These are phyloP conservation scores for Ampelocalamus luodianensis DNA, from an alignment of 176 grass and related monocot genomes.

Conservation along the genomic window DNA sequence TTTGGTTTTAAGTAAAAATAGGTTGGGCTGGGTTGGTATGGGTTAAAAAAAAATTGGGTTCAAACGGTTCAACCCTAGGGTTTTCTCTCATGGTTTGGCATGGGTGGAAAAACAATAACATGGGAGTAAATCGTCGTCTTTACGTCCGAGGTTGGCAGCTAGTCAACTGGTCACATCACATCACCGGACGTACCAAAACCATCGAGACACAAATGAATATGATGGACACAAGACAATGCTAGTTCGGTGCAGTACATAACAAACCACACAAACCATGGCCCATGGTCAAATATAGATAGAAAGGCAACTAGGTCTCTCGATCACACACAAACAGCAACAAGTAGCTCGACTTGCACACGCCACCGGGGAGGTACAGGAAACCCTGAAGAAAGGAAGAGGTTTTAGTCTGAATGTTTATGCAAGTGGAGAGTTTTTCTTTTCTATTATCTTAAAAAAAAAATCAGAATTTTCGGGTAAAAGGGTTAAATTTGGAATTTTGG, in stretches of 20 bases:
- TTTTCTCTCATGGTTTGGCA: too few species aligned
- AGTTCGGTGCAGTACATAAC: neutral
- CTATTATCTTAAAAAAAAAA: too few species aligned
- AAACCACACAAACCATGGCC: neutral
- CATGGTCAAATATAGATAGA: neutral
- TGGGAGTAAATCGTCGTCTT: too few species aligned
- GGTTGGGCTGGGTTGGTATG: too few species aligned
- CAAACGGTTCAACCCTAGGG: too few species aligned
- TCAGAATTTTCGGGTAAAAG: too few species aligned
- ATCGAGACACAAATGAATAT: neutral
- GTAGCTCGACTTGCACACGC: constrained; percentile 70
- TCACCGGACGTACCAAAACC: neutral
- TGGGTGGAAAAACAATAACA: too few species aligned
- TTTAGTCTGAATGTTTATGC: neutral
- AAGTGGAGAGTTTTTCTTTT: too few species aligned
- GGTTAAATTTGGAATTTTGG: too few species aligned
- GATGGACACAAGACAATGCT: neutral
- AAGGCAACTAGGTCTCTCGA: neutral
- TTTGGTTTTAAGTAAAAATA: too few species aligned
- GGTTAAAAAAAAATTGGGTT: too few species aligned
- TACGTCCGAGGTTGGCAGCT: neutral
- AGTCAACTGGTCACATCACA: neutral
- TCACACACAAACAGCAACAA: neutral
- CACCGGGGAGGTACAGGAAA: constrained; percentile 59
- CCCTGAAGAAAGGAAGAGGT: constrained; percentile 50